Percentiles rank a stretch among this genome's conserved stretches.
These are phyloP conservation scores for Thelonectria blattea DNA, from an alignment of 2,329 filamentous ascomycete genomes.

Conservation along the genomic window DNA sequence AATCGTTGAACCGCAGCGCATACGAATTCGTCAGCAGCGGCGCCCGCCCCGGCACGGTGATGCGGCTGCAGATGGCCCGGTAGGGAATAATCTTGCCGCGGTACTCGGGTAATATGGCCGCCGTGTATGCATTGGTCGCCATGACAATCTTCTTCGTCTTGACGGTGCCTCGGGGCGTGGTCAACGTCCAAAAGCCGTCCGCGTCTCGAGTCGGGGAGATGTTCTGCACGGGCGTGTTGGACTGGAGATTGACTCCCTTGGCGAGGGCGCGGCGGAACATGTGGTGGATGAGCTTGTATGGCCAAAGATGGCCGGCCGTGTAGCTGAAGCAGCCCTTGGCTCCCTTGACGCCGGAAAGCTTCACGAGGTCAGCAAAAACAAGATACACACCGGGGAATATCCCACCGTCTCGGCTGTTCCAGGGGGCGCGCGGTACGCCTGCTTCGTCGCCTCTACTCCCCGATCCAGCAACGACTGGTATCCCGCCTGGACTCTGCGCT, in stretches of 20 bases:
- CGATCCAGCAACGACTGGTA: constrained; percentile 41
- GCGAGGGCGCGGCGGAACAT: constrained; percentile 32
- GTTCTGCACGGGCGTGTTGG: constrained; percentile 30
- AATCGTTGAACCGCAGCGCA: not conserved
- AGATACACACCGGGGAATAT: not conserved
- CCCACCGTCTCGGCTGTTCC: constrained; percentile 37
- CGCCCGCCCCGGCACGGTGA: too few species aligned
- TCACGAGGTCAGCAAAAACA: not conserved
- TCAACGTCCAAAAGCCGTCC: constrained; percentile 21
- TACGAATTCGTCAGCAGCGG: constrained; percentile 9
- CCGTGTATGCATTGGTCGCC: constrained; percentile 41
- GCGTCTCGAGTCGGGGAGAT: constrained; percentile 24
- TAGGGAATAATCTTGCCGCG: constrained; percentile 24
- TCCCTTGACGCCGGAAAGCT: constrained; percentile 45
- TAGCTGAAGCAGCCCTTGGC: constrained; percentile 44
- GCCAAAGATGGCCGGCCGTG: constrained; percentile 39
- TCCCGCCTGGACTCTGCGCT: constrained; percentile 34
- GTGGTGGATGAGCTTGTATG: constrained; percentile 29
- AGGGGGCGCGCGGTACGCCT: not conserved
- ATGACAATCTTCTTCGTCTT: constrained; percentile 30
- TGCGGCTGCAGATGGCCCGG: constrained; percentile 30
- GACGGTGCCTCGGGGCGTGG: constrained; percentile 24
- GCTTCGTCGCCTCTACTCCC: constrained; percentile 4
- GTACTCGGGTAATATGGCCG: constrained; percentile 30
- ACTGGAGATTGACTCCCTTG: constrained; percentile 36